A percentile compares a stretch with the other conserved stretches of the same genome.
These are phyloP conservation scores for Clitocybe nebularis DNA, from an alignment of 1,284 basidiomycete genomes.

Conservation along the genomic window DNA sequence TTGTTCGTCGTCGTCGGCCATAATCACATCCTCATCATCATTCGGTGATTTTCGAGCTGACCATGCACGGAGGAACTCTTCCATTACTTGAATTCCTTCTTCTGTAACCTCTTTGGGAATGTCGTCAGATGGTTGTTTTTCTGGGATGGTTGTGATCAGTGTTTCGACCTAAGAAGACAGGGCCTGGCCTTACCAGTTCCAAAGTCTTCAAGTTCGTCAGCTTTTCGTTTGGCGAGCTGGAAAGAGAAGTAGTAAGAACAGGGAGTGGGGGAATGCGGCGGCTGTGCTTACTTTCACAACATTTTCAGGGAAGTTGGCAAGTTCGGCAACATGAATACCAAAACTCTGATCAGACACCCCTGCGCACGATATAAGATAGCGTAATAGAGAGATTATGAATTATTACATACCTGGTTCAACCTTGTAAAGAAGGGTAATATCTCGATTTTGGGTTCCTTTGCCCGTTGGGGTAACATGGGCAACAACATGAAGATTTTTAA, in stretches of 20 bases:
- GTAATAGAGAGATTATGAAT: too few relatives aligned
- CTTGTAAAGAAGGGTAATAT: slow-evolving; percentile 94
- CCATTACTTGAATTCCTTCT: slow-evolving; percentile 78
- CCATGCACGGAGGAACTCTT: slow-evolving; percentile 81
- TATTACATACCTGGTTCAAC: slow-evolving; percentile 84
- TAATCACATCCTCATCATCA: slow-evolving; percentile 51
- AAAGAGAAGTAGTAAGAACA: slow-evolving; percentile 1
- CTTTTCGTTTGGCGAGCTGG: slow-evolving; percentile 91
- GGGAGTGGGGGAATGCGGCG: background rate
- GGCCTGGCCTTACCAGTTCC: slow-evolving; percentile 42
- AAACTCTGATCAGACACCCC: slow-evolving; percentile 95
- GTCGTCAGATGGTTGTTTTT: slow-evolving; percentile 35
- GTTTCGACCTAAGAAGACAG: background rate
- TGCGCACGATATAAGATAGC: slow-evolving; percentile 20
- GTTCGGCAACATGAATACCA: slow-evolving; percentile 95
- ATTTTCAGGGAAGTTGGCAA: slow-evolving; percentile 94
- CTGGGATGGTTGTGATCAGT: slow-evolving; percentile 13
- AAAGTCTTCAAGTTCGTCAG: slow-evolving; percentile 95
- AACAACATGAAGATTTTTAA: slow-evolving; percentile 94
- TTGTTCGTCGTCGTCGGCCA: slow-evolving; percentile 42
- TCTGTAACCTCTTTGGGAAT: slow-evolving; percentile 64
- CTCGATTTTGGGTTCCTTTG: slow-evolving; percentile 65
- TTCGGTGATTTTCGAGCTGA: slow-evolving; percentile 29
- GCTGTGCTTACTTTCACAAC: slow-evolving; percentile 73
- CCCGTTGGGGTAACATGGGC: slow-evolving; percentile 77